These are phyloP conservation scores for Polyplosphaeria fusca DNA, from an alignment of 495 filamentous ascomycete species.

Conservation along the genomic window DNA sequence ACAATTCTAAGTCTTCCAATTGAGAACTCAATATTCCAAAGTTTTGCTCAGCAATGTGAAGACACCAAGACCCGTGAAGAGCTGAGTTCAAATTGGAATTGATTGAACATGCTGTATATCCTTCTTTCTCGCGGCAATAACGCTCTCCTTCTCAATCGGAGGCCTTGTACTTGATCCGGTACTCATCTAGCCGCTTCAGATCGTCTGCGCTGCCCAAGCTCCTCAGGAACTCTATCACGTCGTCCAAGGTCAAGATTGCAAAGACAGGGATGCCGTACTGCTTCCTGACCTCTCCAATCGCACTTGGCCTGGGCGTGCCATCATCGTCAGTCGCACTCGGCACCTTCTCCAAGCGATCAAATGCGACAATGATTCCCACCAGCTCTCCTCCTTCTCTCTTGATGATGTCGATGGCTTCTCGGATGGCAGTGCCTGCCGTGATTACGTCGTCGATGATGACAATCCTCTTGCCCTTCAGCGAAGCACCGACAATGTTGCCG, in stretches of 20 bases:
- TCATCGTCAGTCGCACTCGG: conserved; percentile 42
- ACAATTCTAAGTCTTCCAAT: too few species aligned
- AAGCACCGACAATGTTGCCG: conserved; percentile 82
- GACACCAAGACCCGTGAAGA: too few species aligned
- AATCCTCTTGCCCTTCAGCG: conserved; percentile 76
- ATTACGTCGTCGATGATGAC: conserved; percentile 95
- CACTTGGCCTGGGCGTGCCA: conserved; percentile 37
- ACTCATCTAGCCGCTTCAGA: conserved; percentile 69
- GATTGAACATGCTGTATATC: too few species aligned
- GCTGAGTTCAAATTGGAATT: too few species aligned
- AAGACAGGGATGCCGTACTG: conserved; percentile 51
- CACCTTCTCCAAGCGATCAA: conserved; percentile 85
- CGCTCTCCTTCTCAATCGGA: conserved; percentile 59
- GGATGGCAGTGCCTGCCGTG: conserved; percentile 87
- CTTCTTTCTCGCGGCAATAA: too few species aligned
- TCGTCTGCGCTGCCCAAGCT: conserved; percentile 57
- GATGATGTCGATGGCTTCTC: conserved; percentile 85
- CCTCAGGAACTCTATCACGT: conserved; percentile 70
- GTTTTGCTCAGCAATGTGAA: too few species aligned
- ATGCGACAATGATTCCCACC: conserved; percentile 77
- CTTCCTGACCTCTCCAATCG: conserved; percentile 72
- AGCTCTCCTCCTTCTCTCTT: conserved; percentile 73
- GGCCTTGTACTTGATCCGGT: conserved; percentile 68
- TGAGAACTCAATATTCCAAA: too few species aligned
- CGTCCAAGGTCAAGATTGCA: conserved; percentile 57